Percentiles rank a stretch among this genome's conserved stretches.
Conservation (phyloP, 1,284 basidiomycete species). For the Rhodotorula sp. region DNA sequence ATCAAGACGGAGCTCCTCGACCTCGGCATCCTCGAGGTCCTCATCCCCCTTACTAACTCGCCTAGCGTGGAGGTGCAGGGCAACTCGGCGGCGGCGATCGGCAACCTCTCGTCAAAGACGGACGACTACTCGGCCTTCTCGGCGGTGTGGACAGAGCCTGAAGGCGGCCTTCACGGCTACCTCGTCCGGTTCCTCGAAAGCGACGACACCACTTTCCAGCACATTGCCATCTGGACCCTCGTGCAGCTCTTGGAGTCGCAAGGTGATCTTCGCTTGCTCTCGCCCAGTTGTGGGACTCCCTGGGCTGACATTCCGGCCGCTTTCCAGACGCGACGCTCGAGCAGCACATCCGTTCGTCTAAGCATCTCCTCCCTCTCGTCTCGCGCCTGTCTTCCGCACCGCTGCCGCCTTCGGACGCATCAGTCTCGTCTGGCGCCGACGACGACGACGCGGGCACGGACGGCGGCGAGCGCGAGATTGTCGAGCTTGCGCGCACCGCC, state of each 20-base stretch:
- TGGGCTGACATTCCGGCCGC: neutral
- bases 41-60: slow-evolving; percentile 95
- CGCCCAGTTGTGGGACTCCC: neutral
- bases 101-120: slow-evolving; percentile 94
- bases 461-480: slow-evolving; percentile 82
- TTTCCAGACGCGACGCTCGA: slow-evolving; percentile 76
- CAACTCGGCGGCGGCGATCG: slow-evolving; percentile 95
- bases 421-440: slow-evolving; percentile 27
- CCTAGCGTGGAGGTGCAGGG: slow-evolving; percentile 97
- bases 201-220: slow-evolving; percentile 98
- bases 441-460: slow-evolving; percentile 52
- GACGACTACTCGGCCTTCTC: slow-evolving; percentile 99
- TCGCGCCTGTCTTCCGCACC: slow-evolving; percentile 67
- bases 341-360: slow-evolving; percentile 69
- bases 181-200: slow-evolving; percentile 91
- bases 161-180: slow-evolving; percentile 95
- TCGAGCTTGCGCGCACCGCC: slow-evolving; percentile 77
- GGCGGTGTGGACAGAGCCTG: slow-evolving; percentile 96
- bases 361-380: slow-evolving; percentile 76
- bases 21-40: slow-evolving; percentile 96
- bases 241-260: slow-evolving; percentile 82
- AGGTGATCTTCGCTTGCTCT: slow-evolving; percentile 4
- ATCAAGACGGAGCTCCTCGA: slow-evolving; percentile 92
- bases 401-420: neutral
- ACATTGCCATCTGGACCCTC: slow-evolving; percentile 99